These are phyloP conservation scores for Dionaea muscipula DNA, from an alignment of 179 eudicot species.

Conservation along the genomic window DNA sequence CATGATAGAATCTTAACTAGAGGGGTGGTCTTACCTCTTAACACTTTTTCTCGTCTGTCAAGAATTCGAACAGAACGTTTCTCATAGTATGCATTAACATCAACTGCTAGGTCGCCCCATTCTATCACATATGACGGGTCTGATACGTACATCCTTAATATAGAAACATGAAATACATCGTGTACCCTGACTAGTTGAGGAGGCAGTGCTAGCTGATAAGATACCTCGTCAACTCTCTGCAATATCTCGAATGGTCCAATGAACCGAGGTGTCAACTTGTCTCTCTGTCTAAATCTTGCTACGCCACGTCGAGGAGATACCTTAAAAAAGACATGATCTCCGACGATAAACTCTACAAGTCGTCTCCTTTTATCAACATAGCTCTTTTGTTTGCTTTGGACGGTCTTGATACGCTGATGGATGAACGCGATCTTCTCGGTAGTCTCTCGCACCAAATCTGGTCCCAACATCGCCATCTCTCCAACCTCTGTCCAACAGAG, in stretches of 20 bases:
- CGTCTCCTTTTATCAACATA: not conserved
- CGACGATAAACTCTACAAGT: not conserved
- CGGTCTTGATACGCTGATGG: not conserved
- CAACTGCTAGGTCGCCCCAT: too few species aligned
- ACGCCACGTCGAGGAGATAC: not conserved
- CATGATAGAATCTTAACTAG: too few species aligned
- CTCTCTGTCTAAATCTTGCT: not conserved
- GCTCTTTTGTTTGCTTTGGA: not conserved
- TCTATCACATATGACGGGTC: too few species aligned
- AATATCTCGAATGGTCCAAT: not conserved
- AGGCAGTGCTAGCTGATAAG: constrained; percentile 2
- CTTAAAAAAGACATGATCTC: constrained; percentile 9
- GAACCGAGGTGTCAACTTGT: constrained; percentile 1
- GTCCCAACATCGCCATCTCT: not conserved
- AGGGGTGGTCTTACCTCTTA: too few species aligned
- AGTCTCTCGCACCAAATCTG: not conserved
- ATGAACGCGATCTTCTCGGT: not conserved
- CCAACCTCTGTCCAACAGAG: not conserved
- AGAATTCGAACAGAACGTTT: too few species aligned
- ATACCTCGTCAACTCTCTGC: not conserved
- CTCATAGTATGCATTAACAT: too few species aligned
- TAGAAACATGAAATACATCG: constrained; percentile 11
- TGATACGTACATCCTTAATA: too few species aligned
- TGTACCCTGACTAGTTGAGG: not conserved
- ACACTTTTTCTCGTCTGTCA: too few species aligned